Conservation (phyloP, 2,329 filamentous ascomycete species). For the Aureobasidium subglaciale region DNA sequence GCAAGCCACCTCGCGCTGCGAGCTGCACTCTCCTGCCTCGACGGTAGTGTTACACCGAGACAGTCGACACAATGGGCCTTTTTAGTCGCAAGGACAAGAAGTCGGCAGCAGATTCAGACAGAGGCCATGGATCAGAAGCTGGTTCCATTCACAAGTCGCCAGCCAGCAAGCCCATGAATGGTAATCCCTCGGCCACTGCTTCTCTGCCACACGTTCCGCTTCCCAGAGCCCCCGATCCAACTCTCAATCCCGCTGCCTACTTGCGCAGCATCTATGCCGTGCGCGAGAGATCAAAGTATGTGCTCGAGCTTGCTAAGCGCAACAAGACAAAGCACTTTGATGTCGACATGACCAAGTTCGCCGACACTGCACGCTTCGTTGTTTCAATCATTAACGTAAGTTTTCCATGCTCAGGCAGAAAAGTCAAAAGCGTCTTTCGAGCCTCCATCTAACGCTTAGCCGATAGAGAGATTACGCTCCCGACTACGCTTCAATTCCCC, state of each 20-base stretch:
- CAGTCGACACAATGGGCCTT: conserved; percentile 40
- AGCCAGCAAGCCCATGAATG: conserved; percentile 12
- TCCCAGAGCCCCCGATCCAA: conserved; percentile 77
- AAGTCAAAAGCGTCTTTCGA: neutral
- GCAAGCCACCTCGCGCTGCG: conserved; percentile 2
- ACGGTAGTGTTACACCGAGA: conserved; percentile 3
- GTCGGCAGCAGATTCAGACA: conserved; percentile 19
- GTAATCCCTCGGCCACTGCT: conserved; percentile 36
- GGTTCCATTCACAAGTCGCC: conserved; percentile 7
- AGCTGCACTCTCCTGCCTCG: neutral
- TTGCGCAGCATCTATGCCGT: conserved; percentile 84
- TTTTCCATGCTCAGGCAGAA: conserved; percentile 3
- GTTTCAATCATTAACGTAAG: conserved; percentile 90
- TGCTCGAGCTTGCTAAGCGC: conserved; percentile 68
- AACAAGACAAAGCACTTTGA: conserved; percentile 81
- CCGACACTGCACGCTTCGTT: conserved; percentile 76
- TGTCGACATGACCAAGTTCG: conserved; percentile 78
- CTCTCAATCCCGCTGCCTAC: conserved; percentile 81
- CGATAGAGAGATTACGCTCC: conserved; percentile 61
- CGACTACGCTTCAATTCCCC: conserved; percentile 66
- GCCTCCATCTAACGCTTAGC: neutral
- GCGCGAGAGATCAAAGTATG: conserved; percentile 65
- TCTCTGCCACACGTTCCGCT: conserved; percentile 61
- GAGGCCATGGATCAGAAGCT: conserved; percentile 8
- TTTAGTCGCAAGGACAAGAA: conserved; percentile 46